Evolutionary conservation across 2,329 filamentous ascomycete species (phyloP), one percentile per base, ranked within the genome.

Genomic region (Ophiognomonia clavigignenti-juglandacearum): DNA sequence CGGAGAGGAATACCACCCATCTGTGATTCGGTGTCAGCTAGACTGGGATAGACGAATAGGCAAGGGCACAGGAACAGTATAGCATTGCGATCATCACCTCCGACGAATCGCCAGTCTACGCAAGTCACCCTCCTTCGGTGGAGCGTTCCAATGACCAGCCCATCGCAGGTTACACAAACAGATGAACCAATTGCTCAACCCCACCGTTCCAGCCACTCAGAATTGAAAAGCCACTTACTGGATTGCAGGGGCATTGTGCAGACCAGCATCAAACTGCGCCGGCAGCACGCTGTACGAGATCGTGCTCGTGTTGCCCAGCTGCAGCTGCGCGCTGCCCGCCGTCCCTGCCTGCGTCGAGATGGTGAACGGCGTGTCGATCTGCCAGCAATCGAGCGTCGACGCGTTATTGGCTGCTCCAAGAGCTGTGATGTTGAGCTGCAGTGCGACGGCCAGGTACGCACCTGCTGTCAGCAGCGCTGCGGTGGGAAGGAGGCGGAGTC

Each of bases 301-400:
- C 34, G 67, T 66, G 1, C 52, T 54, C 1, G 57, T 39, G 14
- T 57, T 45, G 5, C 68, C 69, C 6, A 73, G 53, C 13, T 52
- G 45, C 2, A 68, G 51, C 18, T 52, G 45, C 7, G 55, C 44
- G 1, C 65, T 51, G 4, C 68, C 67, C 1, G 56, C 26, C 2
- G 59, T 61, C 2, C 68, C 69, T 6, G 63, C 45, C n/a, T 57
- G 44, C 6, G 56, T 46, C 8, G 65, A 63, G 1, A 51, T 51
- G 5, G 51, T 24, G 45, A 69, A 69, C 11, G 64, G 63, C 7
- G n/a, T 32, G 3, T 61, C 53, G 7, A 74, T 53, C 47, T 69
- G 64, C 71, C 71, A 74, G 63, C 71, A 74, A 57, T 73, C 67
- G 4, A 74, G 54, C 7, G 61, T 61, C 8, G 71, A 74, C 4